Evolutionary conservation across 257 asterid genomes (phyloP).

Genomic region (Jaltomata sinuosa): DNA sequence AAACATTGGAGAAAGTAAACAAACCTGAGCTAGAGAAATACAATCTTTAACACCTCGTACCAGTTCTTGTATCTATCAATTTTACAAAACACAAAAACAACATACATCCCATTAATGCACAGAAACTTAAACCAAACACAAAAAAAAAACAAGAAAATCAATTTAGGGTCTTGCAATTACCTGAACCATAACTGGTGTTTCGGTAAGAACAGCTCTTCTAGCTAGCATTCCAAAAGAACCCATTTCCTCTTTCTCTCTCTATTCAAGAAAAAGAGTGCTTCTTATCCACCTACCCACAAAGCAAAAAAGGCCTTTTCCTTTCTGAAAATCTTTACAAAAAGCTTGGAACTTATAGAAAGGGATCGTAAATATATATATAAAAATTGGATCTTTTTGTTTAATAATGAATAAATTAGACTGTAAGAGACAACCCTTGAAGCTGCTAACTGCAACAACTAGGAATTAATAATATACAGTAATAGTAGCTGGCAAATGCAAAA

Average conservation of each 20-base stretch:
- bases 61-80: constrained; percentile 80
- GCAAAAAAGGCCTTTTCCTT: background rate
- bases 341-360: background rate
- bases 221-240: constrained; percentile 77
- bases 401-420: background rate
- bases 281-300: background rate
- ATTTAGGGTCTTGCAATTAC: constrained; percentile 20
- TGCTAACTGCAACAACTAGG: background rate
- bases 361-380: background rate
- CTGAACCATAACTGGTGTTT: constrained; percentile 93
- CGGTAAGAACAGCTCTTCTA: constrained; percentile 71
- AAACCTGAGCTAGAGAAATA: constrained; percentile 97
- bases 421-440: background rate
- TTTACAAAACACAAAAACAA: background rate
- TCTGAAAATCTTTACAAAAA: background rate
- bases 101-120: background rate
- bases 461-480: background rate
- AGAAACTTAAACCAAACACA: background rate
- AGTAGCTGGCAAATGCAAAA: background rate
- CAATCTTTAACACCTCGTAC: constrained; percentile 62
- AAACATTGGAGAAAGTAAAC: constrained; percentile 40
- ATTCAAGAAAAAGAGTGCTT: background rate
- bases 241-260: constrained; percentile 28
- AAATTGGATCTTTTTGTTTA: background rate
- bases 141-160: constrained; percentile 10